Percentiles rank a stretch among this genome's conserved stretches.
These are phyloP conservation scores for Chenopodium suecicum DNA, from an alignment of 148 eudicot genomes.

Conservation along the genomic window DNA sequence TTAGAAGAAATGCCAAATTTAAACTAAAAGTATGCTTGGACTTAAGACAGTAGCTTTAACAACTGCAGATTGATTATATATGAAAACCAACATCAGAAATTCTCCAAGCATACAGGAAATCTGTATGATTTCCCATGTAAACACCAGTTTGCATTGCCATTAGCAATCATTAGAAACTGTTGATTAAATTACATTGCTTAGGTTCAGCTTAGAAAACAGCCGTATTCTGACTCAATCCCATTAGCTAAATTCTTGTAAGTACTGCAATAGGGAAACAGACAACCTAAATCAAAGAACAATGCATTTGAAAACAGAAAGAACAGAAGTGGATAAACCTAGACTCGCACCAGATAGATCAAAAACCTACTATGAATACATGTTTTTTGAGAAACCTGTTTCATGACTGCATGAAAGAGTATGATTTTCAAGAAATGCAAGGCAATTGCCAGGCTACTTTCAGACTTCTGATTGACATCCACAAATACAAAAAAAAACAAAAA, in stretches of 20 bases:
- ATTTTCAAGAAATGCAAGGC: neutral
- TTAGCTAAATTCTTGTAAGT: no score
- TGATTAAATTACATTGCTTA: no score
- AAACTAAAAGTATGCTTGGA: neutral
- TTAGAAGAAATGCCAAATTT: neutral
- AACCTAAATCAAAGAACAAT: neutral
- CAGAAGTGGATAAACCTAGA: neutral
- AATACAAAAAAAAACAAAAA: neutral
- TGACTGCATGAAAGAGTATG: neutral
- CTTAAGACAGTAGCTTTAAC: neutral
- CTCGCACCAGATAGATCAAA: neutral
- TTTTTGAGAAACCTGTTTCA: neutral
- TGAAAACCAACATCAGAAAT: no score
- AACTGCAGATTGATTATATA: neutral
- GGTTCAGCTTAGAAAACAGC: no score
- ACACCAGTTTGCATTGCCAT: no score
- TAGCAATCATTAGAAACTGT: no score
- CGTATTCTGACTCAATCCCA: no score
- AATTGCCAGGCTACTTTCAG: neutral
- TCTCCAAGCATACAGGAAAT: no score
- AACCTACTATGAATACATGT: neutral
- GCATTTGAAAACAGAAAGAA: neutral
- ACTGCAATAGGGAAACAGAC: no score
- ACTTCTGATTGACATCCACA: neutral
- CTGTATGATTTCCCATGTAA: no score